Base-by-base conservation (phyloP, 345 rosid species). In the Dimocarpus longan region DNA sequence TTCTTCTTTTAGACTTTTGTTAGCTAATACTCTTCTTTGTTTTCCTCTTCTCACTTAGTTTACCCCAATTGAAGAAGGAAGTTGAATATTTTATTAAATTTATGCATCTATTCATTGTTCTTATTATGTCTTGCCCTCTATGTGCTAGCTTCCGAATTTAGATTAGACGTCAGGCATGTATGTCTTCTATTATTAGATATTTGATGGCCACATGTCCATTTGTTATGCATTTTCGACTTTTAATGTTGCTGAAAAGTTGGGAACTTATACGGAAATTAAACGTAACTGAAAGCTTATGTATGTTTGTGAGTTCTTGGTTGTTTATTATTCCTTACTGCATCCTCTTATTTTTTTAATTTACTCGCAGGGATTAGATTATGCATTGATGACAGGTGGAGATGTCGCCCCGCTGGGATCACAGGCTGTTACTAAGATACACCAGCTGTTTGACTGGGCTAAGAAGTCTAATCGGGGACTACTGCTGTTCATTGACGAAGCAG, bases 341-440 rank as follows among this genome's bases (percentile, higher is more conserved):
- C 57, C 32, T 71, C 68, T 70, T 18, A 80, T 66, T 72, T 26
- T 44, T 79, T 32, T 32, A 15, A 28, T 81, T 70, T 80, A 60
- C 70, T 54, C 81, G 81, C 87, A 96, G 99, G 99, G 99, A 63
- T 86, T 96, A 77, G 99, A 94, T 82, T 96, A 96, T 87, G 99
- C 99, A 12, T 86, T 96, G 93, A 96, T 96, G 99, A 96, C 98
- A 0, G 99, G 98, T 54, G 98, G 98, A 59, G 98, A 96, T 90
- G 97, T 96, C 78, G 97, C 98, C 76, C 99, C 99, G 5, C 86
- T 96, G 79, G 99, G 98, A 81, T 82, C 99, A 62, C 98, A 96
- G 87, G 99, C 99, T 72, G 99, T 94, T 80, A 96, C 98, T 4
- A 96, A 96, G 90, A 96, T 94, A 83, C 98, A 96, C 84, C 98